Base-by-base conservation (phyloP, 2,329 filamentous ascomycete genomes). In the Calonectria multiphialidica region DNA sequence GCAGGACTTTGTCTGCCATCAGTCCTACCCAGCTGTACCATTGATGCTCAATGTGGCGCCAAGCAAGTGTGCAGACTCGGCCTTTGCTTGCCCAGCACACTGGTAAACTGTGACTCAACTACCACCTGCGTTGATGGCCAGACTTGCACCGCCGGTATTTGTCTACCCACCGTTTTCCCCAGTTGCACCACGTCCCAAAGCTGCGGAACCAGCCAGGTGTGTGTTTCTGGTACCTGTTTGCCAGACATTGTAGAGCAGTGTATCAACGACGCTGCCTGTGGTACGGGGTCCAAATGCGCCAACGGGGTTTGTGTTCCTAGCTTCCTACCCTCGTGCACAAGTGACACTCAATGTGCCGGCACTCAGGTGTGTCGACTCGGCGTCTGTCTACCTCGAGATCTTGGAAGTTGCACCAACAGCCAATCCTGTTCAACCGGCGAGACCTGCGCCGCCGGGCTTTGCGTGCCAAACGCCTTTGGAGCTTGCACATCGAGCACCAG, bases 371-470 rank as follows among this genome's bases (percentile, higher is more conserved):
- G 68, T 15, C 33, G 63, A 25, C 50, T 71, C 8, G 47, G 45
- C 28, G 63, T 71, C 9, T 71, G 68, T 23, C 62, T 71, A 10
- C 68, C 68, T 21, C 68, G 68, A 28, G 63, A 62, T 16, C 68
- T 71, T 13, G 21, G 21, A 12, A 28, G 53, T 9, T 71, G 68
- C 5, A 37, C 63, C 23, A 30, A 25, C 10, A 45, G 47, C 4
- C 16, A 53, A 13, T 15, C 44, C 7, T 71, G 68, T 18, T n/a
- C 63, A 10, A 25, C 40, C 9, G 45, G 37, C 18, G 44, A 71
- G 28, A 71, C 68, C 13, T 71, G 68, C 6, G 35, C 68, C 2
- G 68, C 53, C 10, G 68, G 68, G 4, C 15, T 71, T 4, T 71
- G 68, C 15, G 55, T 71, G 13, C 63, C 68, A 12, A 64, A 62